phyloP scores from a whole-genome alignment of 2,329 filamentous ascomycete genomes.

The Cyphellophora attinorum region DNA sequence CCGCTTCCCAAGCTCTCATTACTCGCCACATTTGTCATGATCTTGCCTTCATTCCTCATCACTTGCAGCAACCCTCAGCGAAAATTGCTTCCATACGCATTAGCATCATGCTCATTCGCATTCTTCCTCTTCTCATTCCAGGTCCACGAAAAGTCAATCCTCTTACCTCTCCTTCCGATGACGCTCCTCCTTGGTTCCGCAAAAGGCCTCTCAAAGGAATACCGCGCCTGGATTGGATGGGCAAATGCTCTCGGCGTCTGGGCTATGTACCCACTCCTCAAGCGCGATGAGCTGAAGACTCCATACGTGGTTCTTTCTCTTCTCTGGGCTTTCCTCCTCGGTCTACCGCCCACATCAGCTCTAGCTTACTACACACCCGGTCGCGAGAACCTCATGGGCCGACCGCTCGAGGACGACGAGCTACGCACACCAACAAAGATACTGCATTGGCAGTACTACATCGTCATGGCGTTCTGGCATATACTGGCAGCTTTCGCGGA shows the following conservation, averaged over 20 bases:
- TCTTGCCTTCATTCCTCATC: constrained; percentile 68
- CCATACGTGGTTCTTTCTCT: constrained; percentile 79
- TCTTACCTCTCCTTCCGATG: constrained; percentile 88
- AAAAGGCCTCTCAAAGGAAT: constrained; percentile 65
- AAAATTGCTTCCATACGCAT: constrained; percentile 65
- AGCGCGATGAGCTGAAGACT: constrained; percentile 70
- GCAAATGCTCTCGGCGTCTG: constrained; percentile 81
- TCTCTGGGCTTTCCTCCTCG: constrained; percentile 85
- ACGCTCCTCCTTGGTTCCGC: constrained; percentile 73
- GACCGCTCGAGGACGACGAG: constrained; percentile 14
- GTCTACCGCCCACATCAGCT: constrained; percentile 60
- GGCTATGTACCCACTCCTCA: constrained; percentile 88
- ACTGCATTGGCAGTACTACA: constrained; percentile 67
- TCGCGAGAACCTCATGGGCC: constrained; percentile 14
- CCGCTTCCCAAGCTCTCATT: constrained; percentile 70
- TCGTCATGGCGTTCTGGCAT: constrained; percentile 74
- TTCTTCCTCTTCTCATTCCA: constrained; percentile 98
- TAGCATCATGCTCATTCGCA: constrained; percentile 82
- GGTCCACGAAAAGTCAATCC: constrained; percentile 94
- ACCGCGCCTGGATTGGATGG: constrained; percentile 88
- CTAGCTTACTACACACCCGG: constrained; percentile 16
- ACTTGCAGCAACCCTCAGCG: constrained; percentile 71
- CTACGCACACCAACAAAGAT: constrained; percentile 43
- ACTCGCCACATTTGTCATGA: constrained; percentile 62
- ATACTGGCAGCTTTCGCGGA: constrained; percentile 57